Base-by-base conservation (phyloP, 1,284 basidiomycete species). In the Apiotrichum gracile region DNA sequence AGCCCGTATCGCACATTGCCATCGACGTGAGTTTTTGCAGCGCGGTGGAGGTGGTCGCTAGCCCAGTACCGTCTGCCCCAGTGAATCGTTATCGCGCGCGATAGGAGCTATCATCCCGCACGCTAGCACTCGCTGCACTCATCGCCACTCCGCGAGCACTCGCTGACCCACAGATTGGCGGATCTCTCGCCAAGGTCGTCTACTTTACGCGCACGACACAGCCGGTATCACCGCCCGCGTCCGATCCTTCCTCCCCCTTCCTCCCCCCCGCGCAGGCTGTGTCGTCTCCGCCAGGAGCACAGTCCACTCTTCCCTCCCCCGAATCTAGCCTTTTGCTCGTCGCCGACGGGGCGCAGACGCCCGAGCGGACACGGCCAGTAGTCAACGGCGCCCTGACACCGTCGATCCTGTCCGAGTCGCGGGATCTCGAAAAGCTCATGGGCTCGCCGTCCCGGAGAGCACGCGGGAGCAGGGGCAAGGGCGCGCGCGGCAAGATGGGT, bases 101-200 rank as follows among this genome's bases (percentile, higher is more conserved):
- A n/a, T 22, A 22, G 24, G 14, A 27, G 14, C 22, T 41, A 14
- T 40, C n/a, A 9, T 12, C 10, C n/a, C 49, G 3, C 16, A 40
- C 25, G 42, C n/a, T 38, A 41, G 47, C 29, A 19, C 34, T 13
- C 35, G 25, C 5, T 34, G 33, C 5, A 31, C 29, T 31, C 29
- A 31, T 7, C 29, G 5, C 5, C 14, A 26, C 44, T 47, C 39
- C 10, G 12, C 41, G 7, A 31, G 13, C 29, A 31, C 29, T 25
- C n/a, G 10, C 51, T 52, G 25, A 52, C 19, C 5, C 27, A 16
- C 68, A 96, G 91, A 87, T 98, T 67, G 94, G 96, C 35, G 94
- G 94, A 33, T 97, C 93, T 5, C 79, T 99, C 14, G 94, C 94
- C 57, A 99, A 99, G 76, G 90, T 99, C 52, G 91, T 97, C 65